These are phyloP conservation scores for Claviceps monticola DNA, from an alignment of 2,329 filamentous ascomycete genomes.

Conservation along the genomic window DNA sequence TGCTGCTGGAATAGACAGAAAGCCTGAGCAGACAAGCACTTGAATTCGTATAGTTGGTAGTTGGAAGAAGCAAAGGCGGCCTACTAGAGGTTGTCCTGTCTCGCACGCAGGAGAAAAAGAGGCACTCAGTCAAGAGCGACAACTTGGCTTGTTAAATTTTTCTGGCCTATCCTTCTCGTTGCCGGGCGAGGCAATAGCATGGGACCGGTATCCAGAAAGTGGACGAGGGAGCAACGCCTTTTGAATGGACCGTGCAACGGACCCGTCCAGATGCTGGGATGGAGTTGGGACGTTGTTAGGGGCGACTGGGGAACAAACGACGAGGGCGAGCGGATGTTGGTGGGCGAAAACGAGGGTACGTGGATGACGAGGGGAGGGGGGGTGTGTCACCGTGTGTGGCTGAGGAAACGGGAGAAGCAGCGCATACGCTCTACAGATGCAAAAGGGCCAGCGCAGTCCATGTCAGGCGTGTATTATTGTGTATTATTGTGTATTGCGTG, in stretches of 20 bases:
- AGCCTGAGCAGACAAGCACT: not conserved
- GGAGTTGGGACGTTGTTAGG: conserved; percentile 19
- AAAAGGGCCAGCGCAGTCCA: no score
- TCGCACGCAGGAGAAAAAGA: conserved; percentile 6
- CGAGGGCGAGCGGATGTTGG: not conserved
- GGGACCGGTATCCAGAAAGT: conserved; percentile 15
- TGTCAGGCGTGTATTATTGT: no score
- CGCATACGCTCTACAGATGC: no score
- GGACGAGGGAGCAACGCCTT: conserved; percentile 25
- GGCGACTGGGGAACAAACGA: conserved; percentile 11
- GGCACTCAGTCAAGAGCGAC: conserved; percentile 8
- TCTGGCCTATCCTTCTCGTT: conserved; percentile 6
- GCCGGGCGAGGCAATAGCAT: conserved; percentile 16
- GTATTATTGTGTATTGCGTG: no score
- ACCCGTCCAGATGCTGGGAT: conserved; percentile 13
- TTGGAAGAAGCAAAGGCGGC: not conserved
- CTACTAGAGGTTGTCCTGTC: not conserved
- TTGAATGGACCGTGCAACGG: conserved; percentile 23
- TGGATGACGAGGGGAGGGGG: no score
- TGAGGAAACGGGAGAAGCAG: no score
- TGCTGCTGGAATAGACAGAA: not conserved
- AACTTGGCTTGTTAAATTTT: conserved; percentile 3
- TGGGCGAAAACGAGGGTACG: no score
- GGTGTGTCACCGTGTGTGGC: no score
- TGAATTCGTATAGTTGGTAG: not conserved